Base-by-base conservation (phyloP, 2,329 filamentous ascomycete genomes). In the Aspergillus amoenus region DNA sequence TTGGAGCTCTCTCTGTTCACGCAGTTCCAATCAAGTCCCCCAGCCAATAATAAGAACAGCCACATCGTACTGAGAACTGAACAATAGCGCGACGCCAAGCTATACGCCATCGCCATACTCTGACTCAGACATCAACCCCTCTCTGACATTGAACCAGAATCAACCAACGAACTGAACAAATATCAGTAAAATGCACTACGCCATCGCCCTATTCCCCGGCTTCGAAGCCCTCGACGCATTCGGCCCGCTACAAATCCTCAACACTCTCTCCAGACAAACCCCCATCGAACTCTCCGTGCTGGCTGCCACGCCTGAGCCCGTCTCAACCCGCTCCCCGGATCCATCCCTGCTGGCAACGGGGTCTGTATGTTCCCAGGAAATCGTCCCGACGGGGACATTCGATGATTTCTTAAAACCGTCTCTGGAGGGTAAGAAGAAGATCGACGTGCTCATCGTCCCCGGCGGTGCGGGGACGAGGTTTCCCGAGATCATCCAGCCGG, bases 361-460 rank as follows among this genome's bases (percentile, higher is more conserved):
- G 12, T 37, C n/a, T 47, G 57, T 17, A 44, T 61, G 53, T 68
- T 68, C 22, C 71, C 34, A 81, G 55, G 63, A 64, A 34, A 67
- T 81, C 40, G 61, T 80, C 3, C 80, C 81, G 3, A 82, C 81
- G 6, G 79, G 34, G 6, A 15, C 34, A 15, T 37, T 37, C 3
- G 6, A n/a, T n/a, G 34, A 81, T 65, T 88, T 85, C 24, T 24
- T 24, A 21, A 21, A 21, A 4, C 21, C 21, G 21, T 21, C 21
- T 21, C 3, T 4, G 21, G 21, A 21, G 21, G 21, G 3, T 3
- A 21, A 21, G 21, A 21, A 21, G 24, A 24, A 24, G 24, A 24
- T 24, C 4, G 84, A 89, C 44, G 82, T 89, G 4, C 76, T 90
- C 18, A 70, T 91, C n/a, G 71, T 90, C 7, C 88, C 88, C 0